phyloP scores from a whole-genome alignment of 176 grass and related monocot species.

The Puccinellia tenuiflora region DNA sequence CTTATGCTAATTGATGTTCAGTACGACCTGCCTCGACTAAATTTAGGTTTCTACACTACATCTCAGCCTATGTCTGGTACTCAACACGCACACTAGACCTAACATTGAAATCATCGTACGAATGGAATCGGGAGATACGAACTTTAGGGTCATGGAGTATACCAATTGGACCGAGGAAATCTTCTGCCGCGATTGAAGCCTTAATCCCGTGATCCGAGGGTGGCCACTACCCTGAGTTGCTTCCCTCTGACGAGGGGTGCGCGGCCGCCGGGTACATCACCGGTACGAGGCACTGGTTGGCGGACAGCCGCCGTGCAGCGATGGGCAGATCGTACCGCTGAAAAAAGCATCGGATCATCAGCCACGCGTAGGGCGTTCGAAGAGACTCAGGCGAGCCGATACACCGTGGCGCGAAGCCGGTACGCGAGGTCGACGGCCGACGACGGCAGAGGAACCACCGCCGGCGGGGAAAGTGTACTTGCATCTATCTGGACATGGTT shows the following conservation, averaged over 20 bases:
- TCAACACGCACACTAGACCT: background rate
- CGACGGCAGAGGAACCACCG: background rate
- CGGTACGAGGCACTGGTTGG: background rate
- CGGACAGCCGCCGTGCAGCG: background rate
- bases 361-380: background rate
- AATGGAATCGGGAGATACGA: background rate
- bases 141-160: background rate
- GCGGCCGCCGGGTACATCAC: background rate
- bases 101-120: background rate
- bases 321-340: background rate
- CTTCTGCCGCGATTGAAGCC: background rate
- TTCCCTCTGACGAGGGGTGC: background rate
- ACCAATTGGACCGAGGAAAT: background rate
- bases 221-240: background rate
- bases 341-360: background rate
- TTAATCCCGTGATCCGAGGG: background rate
- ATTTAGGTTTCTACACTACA: background rate
- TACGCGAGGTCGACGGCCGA: background rate
- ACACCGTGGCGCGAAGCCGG: background rate
- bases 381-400: background rate
- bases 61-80: background rate
- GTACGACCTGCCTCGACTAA: background rate
- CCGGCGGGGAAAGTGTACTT: background rate
- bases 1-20: background rate
- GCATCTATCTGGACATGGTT: background rate